Evolutionary conservation across 352 stramenopile genomes (phyloP).

Genomic region (Globisporangium camurandrum): DNA sequence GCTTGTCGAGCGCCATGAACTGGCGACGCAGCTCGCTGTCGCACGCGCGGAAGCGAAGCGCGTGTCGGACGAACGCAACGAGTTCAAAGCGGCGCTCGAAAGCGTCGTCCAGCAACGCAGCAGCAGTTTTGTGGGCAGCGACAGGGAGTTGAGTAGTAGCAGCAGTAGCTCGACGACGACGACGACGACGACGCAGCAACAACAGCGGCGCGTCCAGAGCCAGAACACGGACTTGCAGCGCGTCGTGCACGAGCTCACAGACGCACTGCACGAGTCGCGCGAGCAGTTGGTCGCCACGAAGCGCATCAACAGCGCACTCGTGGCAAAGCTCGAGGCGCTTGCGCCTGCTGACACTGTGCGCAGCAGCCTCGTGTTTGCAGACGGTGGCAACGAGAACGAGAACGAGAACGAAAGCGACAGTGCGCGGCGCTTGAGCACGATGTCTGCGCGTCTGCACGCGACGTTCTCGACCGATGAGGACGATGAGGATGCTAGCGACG

Average conservation of each 20-base stretch:
- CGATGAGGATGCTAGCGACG: constrained; percentile 31
- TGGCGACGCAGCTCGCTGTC: constrained; percentile 43
- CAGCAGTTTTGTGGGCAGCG: constrained; percentile 63
- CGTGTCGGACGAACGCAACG: constrained; percentile 39
- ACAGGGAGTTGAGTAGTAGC: no score
- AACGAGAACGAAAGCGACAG: constrained; percentile 25
- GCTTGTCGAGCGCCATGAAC: constrained; percentile 47
- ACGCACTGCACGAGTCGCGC: constrained; percentile 58
- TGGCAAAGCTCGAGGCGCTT: constrained; percentile 48
- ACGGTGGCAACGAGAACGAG: no score
- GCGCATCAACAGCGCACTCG: constrained; percentile 69
- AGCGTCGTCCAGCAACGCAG: constrained; percentile 31
- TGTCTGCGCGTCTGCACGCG: constrained; percentile 28
- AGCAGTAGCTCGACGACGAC: no score
- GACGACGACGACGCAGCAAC: no score
- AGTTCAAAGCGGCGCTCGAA: constrained; percentile 55
- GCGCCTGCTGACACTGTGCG: constrained; percentile 46
- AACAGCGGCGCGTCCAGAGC: constrained; percentile 40
- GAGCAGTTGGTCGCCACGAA: constrained; percentile 67
- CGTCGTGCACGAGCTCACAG: constrained; percentile 64
- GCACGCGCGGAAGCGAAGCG: constrained; percentile 49
- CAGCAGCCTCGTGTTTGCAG: constrained; percentile 37
- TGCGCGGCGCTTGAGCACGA: constrained; percentile 25
- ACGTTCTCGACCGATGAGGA: constrained; percentile 42
- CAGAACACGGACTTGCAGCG: constrained; percentile 67